Percentiles rank a stretch among this genome's conserved stretches.
phyloP scores from a whole-genome alignment of 495 filamentous ascomycete genomes.

The Penicillium taxi region DNA sequence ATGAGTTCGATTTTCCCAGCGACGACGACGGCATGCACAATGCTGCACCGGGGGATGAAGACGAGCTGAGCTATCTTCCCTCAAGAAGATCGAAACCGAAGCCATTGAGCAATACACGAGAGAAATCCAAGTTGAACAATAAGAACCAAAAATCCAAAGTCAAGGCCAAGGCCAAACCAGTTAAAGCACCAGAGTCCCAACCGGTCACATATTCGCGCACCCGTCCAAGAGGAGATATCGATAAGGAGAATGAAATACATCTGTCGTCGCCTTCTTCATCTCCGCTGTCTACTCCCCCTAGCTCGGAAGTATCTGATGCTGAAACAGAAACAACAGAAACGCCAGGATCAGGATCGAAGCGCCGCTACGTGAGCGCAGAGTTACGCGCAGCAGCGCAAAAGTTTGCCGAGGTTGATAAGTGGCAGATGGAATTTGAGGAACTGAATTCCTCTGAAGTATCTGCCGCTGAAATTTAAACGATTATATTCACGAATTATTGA shows the following conservation, averaged over 20 bases:
- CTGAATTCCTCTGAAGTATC: slow-evolving; percentile 29
- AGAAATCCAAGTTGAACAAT: slow-evolving; percentile 11
- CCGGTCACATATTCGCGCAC: slow-evolving; percentile 13
- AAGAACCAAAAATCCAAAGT: slow-evolving; percentile 9
- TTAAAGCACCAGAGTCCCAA: not conserved
- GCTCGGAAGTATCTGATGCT: slow-evolving; percentile 27
- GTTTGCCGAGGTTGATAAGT: slow-evolving; percentile 61
- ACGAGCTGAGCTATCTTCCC: slow-evolving; percentile 30
- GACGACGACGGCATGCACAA: slow-evolving; percentile 27
- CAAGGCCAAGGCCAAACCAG: slow-evolving; percentile 6
- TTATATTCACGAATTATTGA: too few relatives aligned
- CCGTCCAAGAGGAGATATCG: slow-evolving; percentile 7
- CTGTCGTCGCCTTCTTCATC: slow-evolving; percentile 33
- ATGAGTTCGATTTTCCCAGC: slow-evolving; percentile 16
- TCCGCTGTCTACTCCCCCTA: slow-evolving; percentile 32
- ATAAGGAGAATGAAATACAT: slow-evolving; percentile 27
- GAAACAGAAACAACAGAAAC: slow-evolving; percentile 15
- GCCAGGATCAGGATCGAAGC: slow-evolving; percentile 8
- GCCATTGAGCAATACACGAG: slow-evolving; percentile 9
- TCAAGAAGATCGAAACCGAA: slow-evolving; percentile 22
- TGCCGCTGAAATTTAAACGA: slow-evolving; percentile 21
- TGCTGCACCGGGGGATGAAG: slow-evolving; percentile 29
- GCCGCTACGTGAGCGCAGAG: slow-evolving; percentile 29
- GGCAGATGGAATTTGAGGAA: slow-evolving; percentile 68
- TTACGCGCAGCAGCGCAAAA: slow-evolving; percentile 39